These are phyloP conservation scores for Arxiozyma heterogenica DNA, from an alignment of 1,139 yeast genomes.

Conservation along the genomic window DNA sequence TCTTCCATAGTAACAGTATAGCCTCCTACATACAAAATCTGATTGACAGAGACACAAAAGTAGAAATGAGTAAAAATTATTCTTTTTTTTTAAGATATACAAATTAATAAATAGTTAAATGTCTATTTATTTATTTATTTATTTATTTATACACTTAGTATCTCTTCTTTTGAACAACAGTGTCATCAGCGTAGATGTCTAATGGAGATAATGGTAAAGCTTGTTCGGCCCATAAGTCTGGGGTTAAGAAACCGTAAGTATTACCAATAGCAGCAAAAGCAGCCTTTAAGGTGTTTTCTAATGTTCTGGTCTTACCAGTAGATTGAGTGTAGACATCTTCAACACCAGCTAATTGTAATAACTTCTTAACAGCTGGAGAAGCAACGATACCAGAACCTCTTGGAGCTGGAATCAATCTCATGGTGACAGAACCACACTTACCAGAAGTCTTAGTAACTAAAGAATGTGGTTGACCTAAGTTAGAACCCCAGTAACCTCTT, in stretches of 20 bases:
- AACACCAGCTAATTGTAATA: conserved; percentile 98
- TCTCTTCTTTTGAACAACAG: conserved; percentile 68
- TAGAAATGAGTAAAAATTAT: background rate
- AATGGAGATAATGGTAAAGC: conserved; percentile 85
- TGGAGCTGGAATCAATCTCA: conserved; percentile 99
- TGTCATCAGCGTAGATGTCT: conserved; percentile 86
- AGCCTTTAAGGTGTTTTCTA: conserved; percentile 99
- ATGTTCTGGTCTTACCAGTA: conserved; percentile 98
- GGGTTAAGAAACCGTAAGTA: conserved; percentile 99
- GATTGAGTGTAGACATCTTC: conserved; percentile 99
- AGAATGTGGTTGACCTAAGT: conserved; percentile 99
- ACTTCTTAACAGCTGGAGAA: conserved; percentile 98
- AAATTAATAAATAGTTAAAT: conserved; percentile 6
- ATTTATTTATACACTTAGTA: conserved; percentile 31
- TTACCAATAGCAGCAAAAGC: conserved; percentile 98
- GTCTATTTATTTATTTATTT: conserved; percentile 3
- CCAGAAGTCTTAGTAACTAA: conserved; percentile 97
- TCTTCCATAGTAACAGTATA: too few species aligned
- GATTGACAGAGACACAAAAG: background rate
- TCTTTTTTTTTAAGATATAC: conserved; percentile 3
- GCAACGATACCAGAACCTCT: conserved; percentile 99
- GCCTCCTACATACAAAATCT: too few species aligned
- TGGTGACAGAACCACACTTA: conserved; percentile 98
- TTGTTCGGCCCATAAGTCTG: conserved; percentile 93
- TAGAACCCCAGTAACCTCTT: conserved; percentile 99